Evolutionary conservation across 2,329 filamentous ascomycete genomes (phyloP).

Genomic region (Aureobasidium pullulans): DNA sequence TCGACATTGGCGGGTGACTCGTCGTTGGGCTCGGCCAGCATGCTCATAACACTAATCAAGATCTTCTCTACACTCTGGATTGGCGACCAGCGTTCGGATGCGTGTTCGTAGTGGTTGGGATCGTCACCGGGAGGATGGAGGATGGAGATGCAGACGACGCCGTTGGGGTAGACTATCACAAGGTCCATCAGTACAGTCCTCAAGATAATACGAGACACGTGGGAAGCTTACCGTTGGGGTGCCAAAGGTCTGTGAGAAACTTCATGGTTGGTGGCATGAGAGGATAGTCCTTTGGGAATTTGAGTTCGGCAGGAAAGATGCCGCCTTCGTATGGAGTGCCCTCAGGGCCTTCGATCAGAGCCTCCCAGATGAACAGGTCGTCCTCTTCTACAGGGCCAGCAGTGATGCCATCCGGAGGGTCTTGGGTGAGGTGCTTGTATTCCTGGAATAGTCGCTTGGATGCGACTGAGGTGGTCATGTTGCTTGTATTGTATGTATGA

Average conservation of each 20-base stretch:
- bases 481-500: background rate
- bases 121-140: constrained; percentile 93
- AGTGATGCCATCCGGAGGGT: constrained; percentile 95
- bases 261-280: constrained; percentile 92
- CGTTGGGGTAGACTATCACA: constrained; percentile 74
- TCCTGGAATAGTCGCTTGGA: constrained; percentile 84
- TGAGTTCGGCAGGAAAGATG: constrained; percentile 88
- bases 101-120: constrained; percentile 96
- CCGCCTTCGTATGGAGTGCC: constrained; percentile 95
- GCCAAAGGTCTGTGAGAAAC: constrained; percentile 89
- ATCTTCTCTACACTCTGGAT: constrained; percentile 99
- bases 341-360: constrained; percentile 88
- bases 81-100: constrained; percentile 89
- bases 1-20: constrained; percentile 95
- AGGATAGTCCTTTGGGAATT: constrained; percentile 95
- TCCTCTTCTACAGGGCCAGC: constrained; percentile 90
- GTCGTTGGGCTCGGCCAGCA: constrained; percentile 95
- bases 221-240: constrained; percentile 70
- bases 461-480: constrained; percentile 40
- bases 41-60: constrained; percentile 92
- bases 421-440: constrained; percentile 88
- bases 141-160: constrained; percentile 96
- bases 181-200: background rate
- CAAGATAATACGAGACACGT: background rate
- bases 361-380: constrained; percentile 94